Conservation (phyloP, 352 stramenopile genomes). For the Pythium coloratum region DNA sequence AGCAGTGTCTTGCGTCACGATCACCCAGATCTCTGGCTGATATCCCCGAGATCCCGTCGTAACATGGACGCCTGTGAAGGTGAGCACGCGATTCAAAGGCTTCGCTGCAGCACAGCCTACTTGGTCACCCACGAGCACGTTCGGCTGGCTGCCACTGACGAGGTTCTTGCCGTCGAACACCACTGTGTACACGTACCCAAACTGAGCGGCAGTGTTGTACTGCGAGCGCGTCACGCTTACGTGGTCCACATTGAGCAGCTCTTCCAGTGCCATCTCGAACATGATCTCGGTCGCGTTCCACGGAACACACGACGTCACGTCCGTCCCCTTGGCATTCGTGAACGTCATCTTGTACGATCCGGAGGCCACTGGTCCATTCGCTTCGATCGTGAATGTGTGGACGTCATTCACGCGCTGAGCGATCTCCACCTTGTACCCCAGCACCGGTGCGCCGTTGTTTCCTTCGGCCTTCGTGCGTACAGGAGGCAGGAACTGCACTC, state of each 20-base stretch:
- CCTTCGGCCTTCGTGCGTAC: slow-evolving; percentile 60
- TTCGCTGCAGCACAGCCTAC: slow-evolving; percentile 35
- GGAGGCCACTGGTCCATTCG: slow-evolving; percentile 48
- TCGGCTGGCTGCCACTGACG: slow-evolving; percentile 51
- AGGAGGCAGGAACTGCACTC: slow-evolving; percentile 61
- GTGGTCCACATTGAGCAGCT: slow-evolving; percentile 64
- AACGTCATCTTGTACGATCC: slow-evolving; percentile 65
- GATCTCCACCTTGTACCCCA: slow-evolving; percentile 81
- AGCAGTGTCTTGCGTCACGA: slow-evolving; percentile 42
- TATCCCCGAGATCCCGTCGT: slow-evolving; percentile 45
- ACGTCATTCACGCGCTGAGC: slow-evolving; percentile 67
- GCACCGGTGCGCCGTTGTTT: slow-evolving; percentile 65
- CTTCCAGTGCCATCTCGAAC: slow-evolving; percentile 70
- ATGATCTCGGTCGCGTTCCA: slow-evolving; percentile 72
- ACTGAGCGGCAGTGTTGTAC: slow-evolving; percentile 39
- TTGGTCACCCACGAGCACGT: slow-evolving; percentile 50
- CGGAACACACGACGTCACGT: slow-evolving; percentile 52
- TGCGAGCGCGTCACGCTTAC: slow-evolving; percentile 57
- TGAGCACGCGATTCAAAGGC: slow-evolving; percentile 51
- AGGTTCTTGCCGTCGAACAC: slow-evolving; percentile 68
- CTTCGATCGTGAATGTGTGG: slow-evolving; percentile 65
- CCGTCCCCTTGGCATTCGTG: slow-evolving; percentile 34
- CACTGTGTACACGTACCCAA: slow-evolving; percentile 71
- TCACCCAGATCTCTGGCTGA: slow-evolving; percentile 66
- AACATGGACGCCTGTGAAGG: slow-evolving; percentile 45